Base-by-base conservation (phyloP, 345 rosid species). In the Eucalyptus decipiens region DNA sequence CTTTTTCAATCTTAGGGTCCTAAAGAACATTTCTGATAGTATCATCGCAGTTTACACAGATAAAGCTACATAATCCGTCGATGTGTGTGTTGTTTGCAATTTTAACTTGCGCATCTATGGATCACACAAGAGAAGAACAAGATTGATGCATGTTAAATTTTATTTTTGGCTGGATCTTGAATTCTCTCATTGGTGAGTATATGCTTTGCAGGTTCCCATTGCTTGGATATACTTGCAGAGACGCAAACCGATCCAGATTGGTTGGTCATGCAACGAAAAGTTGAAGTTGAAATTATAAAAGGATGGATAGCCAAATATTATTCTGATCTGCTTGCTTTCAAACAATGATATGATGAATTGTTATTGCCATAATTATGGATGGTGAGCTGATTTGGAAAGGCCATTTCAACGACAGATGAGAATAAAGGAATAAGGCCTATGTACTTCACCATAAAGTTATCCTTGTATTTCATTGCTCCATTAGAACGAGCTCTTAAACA, bases 151-250 rank as follows among this genome's bases (percentile, higher is more conserved):
- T 3, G 26, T 2, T 72, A 19, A 37, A 37, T 37, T 72, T 72
- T 37, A 18, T 69, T 72, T 72, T 72, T 37, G 45, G 23, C 8
- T 24, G 76, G 45, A 72, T 37, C 81, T 72, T 72, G 45, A 72
- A 72, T 72, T 37, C 81, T 72, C 19, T 37, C 81, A 72, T 72
- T 42, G 11, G 28, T 72, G 45, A 72, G 43, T 37, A 18, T 67
- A 62, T 30, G 48, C 23, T 56, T 86, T 89, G 62, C 89, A 92
- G 94, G 94, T 23, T 92, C 94, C 47, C 93, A 92, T 60, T 89
- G 92, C 88, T 88, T 92, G 90, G 94, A 92, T 88, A 89, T 92
- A 58, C 91, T 87, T n/a, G 23, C 7, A 49, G 83, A 90, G 30
- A 12, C 8, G 83, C 76, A 48, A 18, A 17, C 45, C n/a, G 93